These are phyloP conservation scores for Hericium coralloides DNA, from an alignment of 768 basidiomycete genomes.

Conservation along the genomic window DNA sequence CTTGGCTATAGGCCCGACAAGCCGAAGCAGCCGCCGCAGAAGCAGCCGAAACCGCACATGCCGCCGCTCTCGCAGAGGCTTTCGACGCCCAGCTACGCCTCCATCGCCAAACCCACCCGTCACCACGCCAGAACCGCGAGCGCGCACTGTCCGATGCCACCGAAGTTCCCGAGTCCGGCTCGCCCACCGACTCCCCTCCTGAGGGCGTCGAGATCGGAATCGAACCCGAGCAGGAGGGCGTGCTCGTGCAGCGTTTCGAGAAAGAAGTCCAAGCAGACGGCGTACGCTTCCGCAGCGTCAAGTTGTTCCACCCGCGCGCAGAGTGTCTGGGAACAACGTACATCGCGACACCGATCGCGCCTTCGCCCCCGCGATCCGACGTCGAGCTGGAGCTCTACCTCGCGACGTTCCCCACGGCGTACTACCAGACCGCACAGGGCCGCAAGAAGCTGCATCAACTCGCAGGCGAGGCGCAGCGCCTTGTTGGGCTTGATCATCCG, in stretches of 20 bases:
- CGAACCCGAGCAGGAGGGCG: constrained; percentile 14
- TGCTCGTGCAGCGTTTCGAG: constrained; percentile 51
- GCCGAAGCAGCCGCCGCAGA: constrained; percentile 48
- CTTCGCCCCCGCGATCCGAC: constrained; percentile 37
- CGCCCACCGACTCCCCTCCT: too few species aligned
- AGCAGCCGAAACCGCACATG: constrained; percentile 40
- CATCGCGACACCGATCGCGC: constrained; percentile 70
- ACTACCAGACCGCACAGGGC: constrained; percentile 64
- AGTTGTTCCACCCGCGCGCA: constrained; percentile 61
- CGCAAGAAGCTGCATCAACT: constrained; percentile 62
- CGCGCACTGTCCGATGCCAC: constrained; percentile 67
- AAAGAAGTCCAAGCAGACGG: constrained; percentile 49
- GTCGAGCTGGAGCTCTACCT: constrained; percentile 60
- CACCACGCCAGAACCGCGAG: constrained; percentile 35
- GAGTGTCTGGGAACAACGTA: constrained; percentile 61
- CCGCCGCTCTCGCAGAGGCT: constrained; percentile 38
- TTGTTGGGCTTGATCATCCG: constrained; percentile 49
- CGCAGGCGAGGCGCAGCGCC: constrained; percentile 54
- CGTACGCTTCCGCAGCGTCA: constrained; percentile 53
- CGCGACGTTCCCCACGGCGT: constrained; percentile 56
- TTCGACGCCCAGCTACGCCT: constrained; percentile 59
- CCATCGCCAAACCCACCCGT: constrained; percentile 37
- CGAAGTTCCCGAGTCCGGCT: constrained; percentile 38
- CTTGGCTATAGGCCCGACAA: constrained; percentile 18
- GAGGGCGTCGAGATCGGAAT: neutral